These are phyloP conservation scores for Ogataea trehaloabstinens DNA, from an alignment of 805 yeast genomes.

Conservation along the genomic window DNA sequence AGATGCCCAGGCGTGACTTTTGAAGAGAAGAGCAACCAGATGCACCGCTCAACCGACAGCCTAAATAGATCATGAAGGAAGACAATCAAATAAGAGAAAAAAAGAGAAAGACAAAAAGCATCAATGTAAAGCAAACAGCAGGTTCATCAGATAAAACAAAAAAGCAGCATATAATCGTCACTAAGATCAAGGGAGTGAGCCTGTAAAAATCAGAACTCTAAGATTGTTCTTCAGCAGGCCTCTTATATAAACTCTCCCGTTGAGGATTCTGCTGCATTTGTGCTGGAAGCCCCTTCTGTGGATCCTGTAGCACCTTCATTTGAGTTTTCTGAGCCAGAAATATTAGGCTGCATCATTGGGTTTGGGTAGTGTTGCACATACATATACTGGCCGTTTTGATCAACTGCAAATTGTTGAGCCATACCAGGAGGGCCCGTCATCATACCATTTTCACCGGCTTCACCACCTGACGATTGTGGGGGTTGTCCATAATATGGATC, in stretches of 20 bases:
- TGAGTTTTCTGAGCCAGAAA: constrained; percentile 4
- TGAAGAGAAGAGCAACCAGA: too few relatives aligned
- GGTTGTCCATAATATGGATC: constrained; percentile 32
- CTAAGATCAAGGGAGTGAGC: not conserved
- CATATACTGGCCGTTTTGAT: constrained; percentile 30
- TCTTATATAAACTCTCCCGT: constrained; percentile 7
- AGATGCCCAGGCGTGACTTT: too few relatives aligned
- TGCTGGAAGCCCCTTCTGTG: not conserved
- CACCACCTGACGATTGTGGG: constrained; percentile 13
- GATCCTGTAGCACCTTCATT: constrained; percentile 5
- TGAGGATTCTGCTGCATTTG: constrained; percentile 3
- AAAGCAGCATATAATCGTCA: constrained; percentile 1
- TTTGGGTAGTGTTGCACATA: constrained; percentile 26
- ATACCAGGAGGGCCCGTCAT: constrained; percentile 11
- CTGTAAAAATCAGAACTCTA: constrained; percentile 1
- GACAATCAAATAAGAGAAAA: not conserved
- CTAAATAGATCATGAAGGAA: not conserved
- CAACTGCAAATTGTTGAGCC: constrained; percentile 24
- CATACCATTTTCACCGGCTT: constrained; percentile 7
- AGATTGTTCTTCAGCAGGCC: constrained; percentile 3
- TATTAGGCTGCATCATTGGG: constrained; percentile 13
- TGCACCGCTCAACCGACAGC: too few relatives aligned
- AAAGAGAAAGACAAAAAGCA: constrained; percentile 1
- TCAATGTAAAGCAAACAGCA: not conserved
- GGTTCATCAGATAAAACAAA: not conserved